Conservation (phyloP, 2,329 filamentous ascomycete species). For the Diaporthe vaccinii region DNA sequence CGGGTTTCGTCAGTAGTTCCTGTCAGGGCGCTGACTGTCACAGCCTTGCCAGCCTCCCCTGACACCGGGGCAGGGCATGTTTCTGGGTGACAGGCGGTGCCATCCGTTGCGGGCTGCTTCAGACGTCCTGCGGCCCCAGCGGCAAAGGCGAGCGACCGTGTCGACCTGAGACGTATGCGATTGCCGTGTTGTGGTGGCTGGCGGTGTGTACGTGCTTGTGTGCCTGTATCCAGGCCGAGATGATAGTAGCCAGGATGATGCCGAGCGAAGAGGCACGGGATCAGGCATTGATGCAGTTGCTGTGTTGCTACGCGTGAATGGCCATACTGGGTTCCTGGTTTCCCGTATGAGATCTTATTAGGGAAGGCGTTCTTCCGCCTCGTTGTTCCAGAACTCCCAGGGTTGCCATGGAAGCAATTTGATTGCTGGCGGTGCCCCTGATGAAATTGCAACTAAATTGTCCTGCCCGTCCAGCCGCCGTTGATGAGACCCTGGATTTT, state of each 20-base stretch:
- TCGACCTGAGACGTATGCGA: slow-evolving; percentile 20
- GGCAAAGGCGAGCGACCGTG: slow-evolving; percentile 20
- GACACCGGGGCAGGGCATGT: slow-evolving; percentile 27
- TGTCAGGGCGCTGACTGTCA: slow-evolving; percentile 33
- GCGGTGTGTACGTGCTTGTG: not conserved
- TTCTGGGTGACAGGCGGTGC: slow-evolving; percentile 34
- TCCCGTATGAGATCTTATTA: slow-evolving; percentile 23
- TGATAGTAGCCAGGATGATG: slow-evolving; percentile 3
- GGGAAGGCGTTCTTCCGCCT: slow-evolving; percentile 26
- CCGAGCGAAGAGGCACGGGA: slow-evolving; percentile 2
- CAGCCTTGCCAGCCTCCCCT: slow-evolving; percentile 18
- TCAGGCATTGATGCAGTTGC: slow-evolving; percentile 20
- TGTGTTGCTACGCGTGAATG: slow-evolving; percentile 19
- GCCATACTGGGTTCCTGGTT: not conserved
- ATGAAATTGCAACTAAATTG: slow-evolving; percentile 38
- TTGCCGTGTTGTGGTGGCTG: slow-evolving; percentile 6
- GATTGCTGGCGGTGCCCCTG: slow-evolving; percentile 34
- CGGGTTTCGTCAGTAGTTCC: slow-evolving; percentile 32
- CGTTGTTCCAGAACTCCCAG: slow-evolving; percentile 31
- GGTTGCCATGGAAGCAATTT: slow-evolving; percentile 40
- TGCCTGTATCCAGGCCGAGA: slow-evolving; percentile 3
- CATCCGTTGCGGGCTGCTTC: slow-evolving; percentile 26
- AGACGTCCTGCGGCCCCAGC: slow-evolving; percentile 30
- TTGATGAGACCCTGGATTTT: slow-evolving; percentile 34
- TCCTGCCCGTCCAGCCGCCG: slow-evolving; percentile 30